Evolutionary conservation across 1,139 yeast species (phyloP).

Genomic region (Geotrichum cucujoidarum): DNA sequence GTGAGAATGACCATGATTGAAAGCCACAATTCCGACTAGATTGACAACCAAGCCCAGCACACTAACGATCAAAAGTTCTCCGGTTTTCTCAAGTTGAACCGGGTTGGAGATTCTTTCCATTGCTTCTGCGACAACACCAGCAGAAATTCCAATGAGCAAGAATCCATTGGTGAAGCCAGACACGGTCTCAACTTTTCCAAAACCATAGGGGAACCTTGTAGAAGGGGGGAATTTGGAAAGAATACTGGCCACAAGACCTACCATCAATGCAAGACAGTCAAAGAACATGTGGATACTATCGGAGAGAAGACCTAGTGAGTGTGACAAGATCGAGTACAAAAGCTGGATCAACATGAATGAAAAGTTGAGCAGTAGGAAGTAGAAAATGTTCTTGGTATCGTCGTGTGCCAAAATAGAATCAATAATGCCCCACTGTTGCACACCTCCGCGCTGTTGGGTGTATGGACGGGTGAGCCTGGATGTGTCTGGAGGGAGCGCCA

Average conservation of each 20-base stretch:
- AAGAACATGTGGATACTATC: slow-evolving; percentile 95
- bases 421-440: slow-evolving; percentile 29
- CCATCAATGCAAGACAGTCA: slow-evolving; percentile 83
- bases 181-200: slow-evolving; percentile 77
- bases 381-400: slow-evolving; percentile 85
- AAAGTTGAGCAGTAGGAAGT: slow-evolving; percentile 76
- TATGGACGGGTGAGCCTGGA: slow-evolving; percentile 11
- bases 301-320: slow-evolving; percentile 82
- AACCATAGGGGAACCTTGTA: slow-evolving; percentile 78
- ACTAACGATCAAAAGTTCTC: slow-evolving; percentile 83
- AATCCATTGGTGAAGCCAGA: slow-evolving; percentile 96
- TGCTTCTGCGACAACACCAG: slow-evolving; percentile 84
- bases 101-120: slow-evolving; percentile 75
- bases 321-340: slow-evolving; percentile 84
- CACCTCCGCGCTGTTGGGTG: slow-evolving; percentile 10
- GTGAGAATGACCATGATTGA: slow-evolving; percentile 69
- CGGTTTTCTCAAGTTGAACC: slow-evolving; percentile 68
- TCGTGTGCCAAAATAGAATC: slow-evolving; percentile 46
- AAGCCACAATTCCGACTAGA: slow-evolving; percentile 87
- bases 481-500: slow-evolving; percentile 16
- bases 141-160: slow-evolving; percentile 76
- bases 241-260: slow-evolving; percentile 84
- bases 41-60: slow-evolving; percentile 80
- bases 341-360: slow-evolving; percentile 93
- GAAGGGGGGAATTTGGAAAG: slow-evolving; percentile 56